phyloP scores from a whole-genome alignment of 2,329 filamentous ascomycete species.

The Penicillium psychrosexuale region DNA sequence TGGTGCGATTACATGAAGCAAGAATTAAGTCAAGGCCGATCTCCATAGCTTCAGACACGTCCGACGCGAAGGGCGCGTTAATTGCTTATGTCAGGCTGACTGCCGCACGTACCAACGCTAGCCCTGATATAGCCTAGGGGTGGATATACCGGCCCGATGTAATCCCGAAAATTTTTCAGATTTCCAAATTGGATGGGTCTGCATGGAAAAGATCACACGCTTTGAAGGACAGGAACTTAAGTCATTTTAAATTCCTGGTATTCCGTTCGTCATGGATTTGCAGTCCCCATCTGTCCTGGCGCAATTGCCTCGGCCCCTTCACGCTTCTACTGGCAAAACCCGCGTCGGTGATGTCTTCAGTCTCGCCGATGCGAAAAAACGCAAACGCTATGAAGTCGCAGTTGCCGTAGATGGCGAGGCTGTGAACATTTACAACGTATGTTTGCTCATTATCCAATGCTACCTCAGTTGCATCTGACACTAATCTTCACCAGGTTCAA shows the following conservation, averaged over 20 bases:
- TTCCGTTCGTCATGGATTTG: conserved; percentile 40
- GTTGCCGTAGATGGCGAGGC: conserved; percentile 60
- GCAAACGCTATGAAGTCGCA: conserved; percentile 61
- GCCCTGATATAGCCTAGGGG: conserved; percentile 8
- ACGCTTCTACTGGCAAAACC: conserved; percentile 40
- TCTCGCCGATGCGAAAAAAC: conserved; percentile 55
- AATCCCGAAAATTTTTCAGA: conserved; percentile 40
- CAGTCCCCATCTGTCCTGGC: conserved; percentile 45
- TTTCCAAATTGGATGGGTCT: conserved; percentile 21
- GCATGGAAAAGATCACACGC: conserved; percentile 20
- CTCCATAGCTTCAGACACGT: conserved; percentile 16
- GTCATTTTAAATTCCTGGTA: conserved; percentile 5
- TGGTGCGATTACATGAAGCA: neutral
- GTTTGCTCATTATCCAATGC: conserved; percentile 1
- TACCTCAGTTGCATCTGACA: conserved; percentile 3
- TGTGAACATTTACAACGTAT: conserved; percentile 61
- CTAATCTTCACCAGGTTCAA: conserved; percentile 49
- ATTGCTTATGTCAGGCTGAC: conserved; percentile 21
- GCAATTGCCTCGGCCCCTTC: conserved; percentile 46
- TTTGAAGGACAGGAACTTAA: conserved; percentile 12
- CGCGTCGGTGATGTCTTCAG: conserved; percentile 51
- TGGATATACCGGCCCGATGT: conserved; percentile 26
- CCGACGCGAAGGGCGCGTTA: conserved; percentile 23
- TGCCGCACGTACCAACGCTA: conserved; percentile 9
- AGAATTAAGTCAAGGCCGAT: neutral